These are phyloP conservation scores for Colletotrichum sp. DNA, from an alignment of 2,329 filamentous ascomycete species.

Conservation along the genomic window DNA sequence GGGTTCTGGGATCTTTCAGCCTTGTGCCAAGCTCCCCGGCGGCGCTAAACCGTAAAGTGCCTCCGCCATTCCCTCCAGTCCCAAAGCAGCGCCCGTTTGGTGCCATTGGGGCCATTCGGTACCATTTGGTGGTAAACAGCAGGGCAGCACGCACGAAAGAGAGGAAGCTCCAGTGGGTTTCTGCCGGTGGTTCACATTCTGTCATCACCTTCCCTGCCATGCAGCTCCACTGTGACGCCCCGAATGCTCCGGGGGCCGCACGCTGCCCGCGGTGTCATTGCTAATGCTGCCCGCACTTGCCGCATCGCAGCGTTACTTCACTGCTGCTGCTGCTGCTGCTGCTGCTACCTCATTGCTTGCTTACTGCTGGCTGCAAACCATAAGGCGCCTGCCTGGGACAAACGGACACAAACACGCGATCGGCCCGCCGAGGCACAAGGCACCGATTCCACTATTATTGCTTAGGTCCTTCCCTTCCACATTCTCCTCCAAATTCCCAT, in stretches of 20 bases:
- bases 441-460: not conserved
- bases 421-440: slow-evolving; percentile 5
- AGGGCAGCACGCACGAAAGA: not conserved
- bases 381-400: not conserved
- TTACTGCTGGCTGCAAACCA: not conserved
- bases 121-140: not conserved
- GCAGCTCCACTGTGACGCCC: not conserved
- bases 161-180: not conserved
- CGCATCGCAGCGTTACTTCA: not conserved
- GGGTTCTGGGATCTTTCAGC: not conserved
- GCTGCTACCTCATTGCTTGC: not conserved
- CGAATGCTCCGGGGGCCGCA: not conserved
- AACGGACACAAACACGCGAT: not conserved
- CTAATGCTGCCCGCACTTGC: not conserved
- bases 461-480: not conserved
- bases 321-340: not conserved
- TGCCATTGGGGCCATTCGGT: not conserved
- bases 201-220: slow-evolving; percentile 17
- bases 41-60: not conserved
- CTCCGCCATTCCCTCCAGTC: not conserved
- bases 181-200: not conserved
- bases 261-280: not conserved
- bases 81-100: not conserved
- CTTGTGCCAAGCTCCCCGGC: slow-evolving; percentile 1
- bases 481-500: not conserved